Percentiles rank a stretch among this genome's conserved stretches.
Conservation (phyloP, 768 basidiomycete species). For the Russula compacta region DNA sequence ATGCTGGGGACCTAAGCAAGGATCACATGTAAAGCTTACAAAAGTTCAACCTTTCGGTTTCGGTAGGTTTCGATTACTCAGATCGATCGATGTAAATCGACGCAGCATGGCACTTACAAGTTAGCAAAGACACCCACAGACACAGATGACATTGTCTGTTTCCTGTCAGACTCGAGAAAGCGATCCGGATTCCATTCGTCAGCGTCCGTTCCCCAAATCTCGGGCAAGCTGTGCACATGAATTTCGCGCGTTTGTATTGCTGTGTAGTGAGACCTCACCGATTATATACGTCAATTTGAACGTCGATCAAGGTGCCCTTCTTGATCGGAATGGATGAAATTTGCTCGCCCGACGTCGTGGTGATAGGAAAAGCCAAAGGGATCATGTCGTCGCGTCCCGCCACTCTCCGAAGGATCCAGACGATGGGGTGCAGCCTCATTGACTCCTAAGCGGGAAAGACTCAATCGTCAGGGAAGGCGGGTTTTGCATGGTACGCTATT, state of each 20-base stretch:
- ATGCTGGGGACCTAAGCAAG: neutral
- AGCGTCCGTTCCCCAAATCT: conserved; percentile 18
- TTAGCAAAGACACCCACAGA: conserved; percentile 16
- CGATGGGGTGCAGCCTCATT: conserved; percentile 17
- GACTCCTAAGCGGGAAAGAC: conserved; percentile 6
- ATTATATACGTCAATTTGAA: conserved; percentile 13
- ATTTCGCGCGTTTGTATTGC: neutral
- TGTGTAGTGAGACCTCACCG: neutral
- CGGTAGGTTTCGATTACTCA: neutral
- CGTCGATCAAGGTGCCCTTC: conserved; percentile 15
- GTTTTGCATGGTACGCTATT: neutral
- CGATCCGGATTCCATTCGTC: conserved; percentile 18
- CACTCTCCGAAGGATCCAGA: conserved; percentile 1
- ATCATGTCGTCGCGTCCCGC: conserved; percentile 17
- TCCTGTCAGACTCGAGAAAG: conserved; percentile 16
- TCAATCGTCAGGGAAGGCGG: neutral
- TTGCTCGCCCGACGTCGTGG: conserved; percentile 10
- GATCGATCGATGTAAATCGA: neutral
- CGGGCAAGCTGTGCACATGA: conserved; percentile 4
- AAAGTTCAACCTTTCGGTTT: conserved; percentile 12
- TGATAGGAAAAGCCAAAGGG: conserved; percentile 14
- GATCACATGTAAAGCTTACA: conserved; percentile 4
- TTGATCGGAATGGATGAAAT: conserved; percentile 13
- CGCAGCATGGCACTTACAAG: conserved; percentile 6
- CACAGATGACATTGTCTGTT: neutral